Evolutionary conservation across 352 stramenopile species (phyloP).

Genomic region (Pythium apleroticum): DNA sequence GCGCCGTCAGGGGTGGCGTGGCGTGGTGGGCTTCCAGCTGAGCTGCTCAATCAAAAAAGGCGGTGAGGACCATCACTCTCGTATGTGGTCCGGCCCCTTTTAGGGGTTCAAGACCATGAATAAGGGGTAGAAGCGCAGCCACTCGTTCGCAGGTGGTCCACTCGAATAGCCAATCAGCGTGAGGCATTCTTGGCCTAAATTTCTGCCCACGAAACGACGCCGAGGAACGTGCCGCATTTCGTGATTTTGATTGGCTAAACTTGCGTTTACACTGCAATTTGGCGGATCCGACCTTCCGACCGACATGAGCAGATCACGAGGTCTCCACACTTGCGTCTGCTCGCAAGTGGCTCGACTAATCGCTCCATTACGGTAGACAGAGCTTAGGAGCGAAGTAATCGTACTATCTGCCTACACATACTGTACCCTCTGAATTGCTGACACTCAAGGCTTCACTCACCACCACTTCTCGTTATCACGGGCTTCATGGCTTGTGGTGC

Average conservation of each 20-base stretch:
- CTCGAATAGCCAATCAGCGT: constrained; percentile 8
- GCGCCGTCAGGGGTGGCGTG: not conserved
- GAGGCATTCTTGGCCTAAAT: constrained; percentile 11
- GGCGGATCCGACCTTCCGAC: not conserved
- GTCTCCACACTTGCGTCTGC: no score
- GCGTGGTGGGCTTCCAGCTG: not conserved
- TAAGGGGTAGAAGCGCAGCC: constrained; percentile 2
- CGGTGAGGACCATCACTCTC: constrained; percentile 16
- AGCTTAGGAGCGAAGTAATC: no score
- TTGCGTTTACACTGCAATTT: not conserved
- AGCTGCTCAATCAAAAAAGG: constrained; percentile 5
- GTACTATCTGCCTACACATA: no score
- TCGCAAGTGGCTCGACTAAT: no score
- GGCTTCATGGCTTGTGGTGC: no score
- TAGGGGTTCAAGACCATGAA: not conserved
- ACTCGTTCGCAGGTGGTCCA: constrained; percentile 8
- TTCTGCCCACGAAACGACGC: constrained; percentile 16
- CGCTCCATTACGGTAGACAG: no score
- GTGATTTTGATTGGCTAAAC: not conserved
- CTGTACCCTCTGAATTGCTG: no score
- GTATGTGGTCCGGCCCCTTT: not conserved
- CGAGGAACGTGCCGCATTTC: constrained; percentile 27
- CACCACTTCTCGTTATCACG: no score
- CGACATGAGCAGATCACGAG: no score
- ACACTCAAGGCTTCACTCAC: no score